Evolutionary conservation across 1,284 basidiomycete genomes (phyloP), one percentile per base, ranked within the genome.

Genomic region (Apiotrichum gamsii): DNA sequence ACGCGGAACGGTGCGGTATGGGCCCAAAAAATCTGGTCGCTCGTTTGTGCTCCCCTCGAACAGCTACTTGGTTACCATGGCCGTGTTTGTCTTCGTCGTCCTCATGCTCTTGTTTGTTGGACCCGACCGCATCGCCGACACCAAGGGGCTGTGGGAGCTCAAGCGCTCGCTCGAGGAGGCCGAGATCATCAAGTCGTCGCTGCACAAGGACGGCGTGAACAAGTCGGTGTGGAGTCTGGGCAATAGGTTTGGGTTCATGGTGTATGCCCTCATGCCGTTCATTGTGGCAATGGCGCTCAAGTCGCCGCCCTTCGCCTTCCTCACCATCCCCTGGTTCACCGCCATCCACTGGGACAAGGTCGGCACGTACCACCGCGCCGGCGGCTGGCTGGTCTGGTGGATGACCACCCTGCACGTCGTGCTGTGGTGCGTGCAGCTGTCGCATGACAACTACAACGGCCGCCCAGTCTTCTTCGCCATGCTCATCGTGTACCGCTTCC

Each of bases 171-270:
- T 41, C 28, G 45, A 47, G 19, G 43, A 39, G n/a, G 36, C 15
- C 20, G 35, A 37, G 35, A 37, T 42, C 46, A 13, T 49, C 51
- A 43, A 45, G 56, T 8, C 53, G 53, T 5, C 52, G 54, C 4
- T 60, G 56, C 11, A 52, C 57, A 20, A 62, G 52, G 48, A 77
- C 81, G 2, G 72, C 78, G 56, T 81, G 82, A 67, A 79, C 80
- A 87, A 87, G 65, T 78, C 82, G 2, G 82, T 81, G 74, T 91
- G 89, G 89, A 84, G 85, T 0, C 75, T 80, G 0, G 84, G 83
- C 13, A 80, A 80, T 25, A 76, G 88, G 20, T 80, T 82, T 9
- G 88, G 88, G 1, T 75, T 85, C 51, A 82, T 90, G 48, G 81
- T 85, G 5, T 90, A 87, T 61, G 81, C 85, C 1, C 75, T 89